Evolutionary conservation across 2,329 filamentous ascomycete genomes (phyloP), one percentile per base, ranked within the genome.

Genomic region (Trichoderma lentiforme): DNA sequence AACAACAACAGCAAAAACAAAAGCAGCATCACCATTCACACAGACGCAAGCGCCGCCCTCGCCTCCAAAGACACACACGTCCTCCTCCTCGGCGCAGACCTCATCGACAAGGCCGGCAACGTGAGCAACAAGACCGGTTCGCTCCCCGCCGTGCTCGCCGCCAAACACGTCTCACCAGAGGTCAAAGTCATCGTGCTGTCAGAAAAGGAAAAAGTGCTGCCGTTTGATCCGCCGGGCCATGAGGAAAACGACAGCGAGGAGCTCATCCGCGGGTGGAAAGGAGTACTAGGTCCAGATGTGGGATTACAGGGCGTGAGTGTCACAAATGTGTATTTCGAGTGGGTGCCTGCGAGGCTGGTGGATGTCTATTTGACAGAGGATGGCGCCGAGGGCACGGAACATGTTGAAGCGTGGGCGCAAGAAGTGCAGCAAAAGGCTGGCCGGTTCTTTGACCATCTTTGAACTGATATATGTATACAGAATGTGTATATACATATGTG

Each of bases 101-200:
- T 88, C 5, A 89, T 93, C 70, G 86, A 87, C 14, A 78, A 81
- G 0, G 77, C 81, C 1, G 90, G 89, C 2, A 86, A 87, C 34
- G 87, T 92, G 21, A 89, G 86, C 78, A 93, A 92, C 80, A 93
- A 92, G 79, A 89, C 85, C 0, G 90, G 91, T 0, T 90, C 89
- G 1, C 79, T 92, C 7, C 85, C 89, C 1, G 85, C 87, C 1
- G 84, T 88, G 0, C 81, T 92, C 1, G 84, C 86, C 64, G 86
- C 87, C 8, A 87, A 84, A 68, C 78, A 86, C 64, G 78, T 87
- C 3, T 83, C 84, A 4, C 83, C 84, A 0, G 72, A 73, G 0
- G 83, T 81, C 12, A 86, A 84, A 71, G 81, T 90, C 0, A 78
- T 91, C 3, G 86, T 89, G 0, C 74, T 92, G 4, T 86, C 86